Base-by-base conservation (phyloP, 208 protist genomes). In the Acanthamoeba divionensis region DNA sequence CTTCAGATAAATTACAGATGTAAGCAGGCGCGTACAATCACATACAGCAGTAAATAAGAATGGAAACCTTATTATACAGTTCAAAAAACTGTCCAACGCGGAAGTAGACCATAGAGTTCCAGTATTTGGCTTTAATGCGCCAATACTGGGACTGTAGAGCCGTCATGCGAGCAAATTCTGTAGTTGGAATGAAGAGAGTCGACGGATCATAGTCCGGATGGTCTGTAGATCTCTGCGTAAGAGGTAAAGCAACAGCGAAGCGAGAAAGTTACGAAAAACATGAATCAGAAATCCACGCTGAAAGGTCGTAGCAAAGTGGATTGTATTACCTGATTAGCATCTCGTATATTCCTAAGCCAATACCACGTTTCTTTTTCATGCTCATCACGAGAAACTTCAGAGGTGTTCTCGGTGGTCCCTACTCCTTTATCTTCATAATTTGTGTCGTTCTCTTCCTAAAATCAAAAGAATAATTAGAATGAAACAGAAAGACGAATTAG, bases 1-100 rank as follows among this genome's bases (percentile, higher is more conserved):
- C 47, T 80, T 88, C 24, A 63, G 55, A 63, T 24, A 63, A 29
- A 63, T 29, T 1, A 63, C 55, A 63, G 55, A 63, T 6, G 4
- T 31, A 63, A 63, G 26, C n/a, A 63, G 55, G 4, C 5, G 5
- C 55, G n/a, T 4, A 31, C 55, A 63, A 63, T 29, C n/a, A 63
- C 55, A 31, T 31, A 24, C 1, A 63, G 55, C 55, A 63, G 36
- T 7, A 63, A 4, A 5, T 24, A 63, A 63, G 0, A 24, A 29
- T 63, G 26, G 1, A 63, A 31, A 63, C 55, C 55, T 63, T 75
- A 33, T 95, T 94, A 48, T 95, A 95, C 13, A 95, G 60, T 79
- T 95, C 94, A 55, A 93, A 95, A 41, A 95, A 95, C 45, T 95
- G 95, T 9, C 94, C 94, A 36, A 95, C 94, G 55, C 69, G 66